These are phyloP conservation scores for Excoecaria agallocha DNA, from an alignment of 345 rosid genomes.

Conservation along the genomic window DNA sequence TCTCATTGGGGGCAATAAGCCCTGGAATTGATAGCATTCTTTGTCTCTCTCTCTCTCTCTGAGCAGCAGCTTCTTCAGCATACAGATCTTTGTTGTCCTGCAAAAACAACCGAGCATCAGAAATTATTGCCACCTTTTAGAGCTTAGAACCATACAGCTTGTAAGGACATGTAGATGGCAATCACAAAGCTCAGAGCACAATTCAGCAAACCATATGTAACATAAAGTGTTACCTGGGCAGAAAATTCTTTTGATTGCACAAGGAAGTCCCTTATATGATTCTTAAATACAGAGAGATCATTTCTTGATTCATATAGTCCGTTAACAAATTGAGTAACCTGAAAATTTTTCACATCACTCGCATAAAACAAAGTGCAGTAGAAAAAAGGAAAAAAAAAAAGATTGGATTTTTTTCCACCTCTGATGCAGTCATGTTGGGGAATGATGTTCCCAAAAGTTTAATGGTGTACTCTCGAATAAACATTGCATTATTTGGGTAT, in stretches of 20 bases:
- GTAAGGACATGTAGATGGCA: not conserved
- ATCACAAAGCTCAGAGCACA: not conserved
- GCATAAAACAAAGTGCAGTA: not conserved
- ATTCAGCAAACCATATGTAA: not conserved
- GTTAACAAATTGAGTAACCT: slow-evolving; percentile 89
- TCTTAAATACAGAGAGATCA: slow-evolving; percentile 75
- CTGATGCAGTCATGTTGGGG: slow-evolving; percentile 89
- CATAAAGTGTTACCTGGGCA: slow-evolving; percentile 53
- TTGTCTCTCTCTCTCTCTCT: slow-evolving; percentile 64
- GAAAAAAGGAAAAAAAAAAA: slow-evolving; percentile 5
- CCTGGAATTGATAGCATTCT: slow-evolving; percentile 79
- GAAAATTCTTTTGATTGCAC: slow-evolving; percentile 85
- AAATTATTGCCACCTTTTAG: not conserved
- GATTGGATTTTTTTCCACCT: slow-evolving; percentile 39
- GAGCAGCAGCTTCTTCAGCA: slow-evolving; percentile 78
- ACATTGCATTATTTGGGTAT: slow-evolving; percentile 68
- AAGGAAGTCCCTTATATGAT: slow-evolving; percentile 91
- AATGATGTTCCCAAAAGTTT: slow-evolving; percentile 88
- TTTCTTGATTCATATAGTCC: slow-evolving; percentile 79
- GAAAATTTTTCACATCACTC: slow-evolving; percentile 26
- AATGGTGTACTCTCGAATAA: slow-evolving; percentile 89
- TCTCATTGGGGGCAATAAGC: slow-evolving; percentile 70
- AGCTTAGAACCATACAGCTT: not conserved
- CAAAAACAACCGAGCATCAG: slow-evolving; percentile 1
- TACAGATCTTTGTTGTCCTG: slow-evolving; percentile 82